Percentiles rank a stretch among this genome's conserved stretches.
These are phyloP conservation scores for Trichoderma afroharzianum DNA, from an alignment of 2,329 filamentous ascomycete genomes.

Conservation along the genomic window DNA sequence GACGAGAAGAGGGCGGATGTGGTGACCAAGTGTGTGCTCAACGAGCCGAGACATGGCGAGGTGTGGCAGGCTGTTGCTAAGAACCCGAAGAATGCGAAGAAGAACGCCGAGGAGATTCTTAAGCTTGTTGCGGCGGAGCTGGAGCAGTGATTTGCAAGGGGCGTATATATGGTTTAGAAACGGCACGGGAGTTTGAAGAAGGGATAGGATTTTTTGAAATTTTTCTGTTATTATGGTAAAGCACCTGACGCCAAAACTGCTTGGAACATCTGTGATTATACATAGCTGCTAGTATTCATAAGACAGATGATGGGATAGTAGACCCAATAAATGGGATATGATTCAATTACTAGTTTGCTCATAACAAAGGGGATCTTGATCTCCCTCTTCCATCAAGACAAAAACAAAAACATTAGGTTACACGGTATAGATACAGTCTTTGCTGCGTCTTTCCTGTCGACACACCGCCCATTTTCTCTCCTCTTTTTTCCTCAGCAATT, in stretches of 20 bases:
- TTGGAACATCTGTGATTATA: background rate
- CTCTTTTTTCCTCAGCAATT: background rate
- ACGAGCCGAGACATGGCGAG: slow-evolving; percentile 90
- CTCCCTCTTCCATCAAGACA: background rate
- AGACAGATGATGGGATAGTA: background rate
- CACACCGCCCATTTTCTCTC: background rate
- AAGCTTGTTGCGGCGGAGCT: slow-evolving; percentile 64
- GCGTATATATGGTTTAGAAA: slow-evolving; percentile 6
- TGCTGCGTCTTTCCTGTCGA: background rate
- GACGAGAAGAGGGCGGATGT: slow-evolving; percentile 89
- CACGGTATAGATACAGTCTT: background rate
- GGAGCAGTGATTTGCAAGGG: slow-evolving; percentile 26
- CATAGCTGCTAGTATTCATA: background rate
- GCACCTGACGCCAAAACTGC: background rate
- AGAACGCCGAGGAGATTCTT: slow-evolving; percentile 74
- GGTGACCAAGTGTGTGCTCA: slow-evolving; percentile 71
- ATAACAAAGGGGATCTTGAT: background rate
- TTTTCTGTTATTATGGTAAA: background rate
- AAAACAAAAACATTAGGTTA: background rate
- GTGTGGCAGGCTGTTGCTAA: slow-evolving; percentile 85
- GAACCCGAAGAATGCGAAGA: slow-evolving; percentile 74
- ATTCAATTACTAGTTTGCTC: background rate
- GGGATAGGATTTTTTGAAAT: background rate
- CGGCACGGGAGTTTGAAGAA: slow-evolving; percentile 5
- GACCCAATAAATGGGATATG: background rate